Evolutionary conservation across 2,329 filamentous ascomycete species (phyloP).

Genomic region (Pseudopyricularia javanii): DNA sequence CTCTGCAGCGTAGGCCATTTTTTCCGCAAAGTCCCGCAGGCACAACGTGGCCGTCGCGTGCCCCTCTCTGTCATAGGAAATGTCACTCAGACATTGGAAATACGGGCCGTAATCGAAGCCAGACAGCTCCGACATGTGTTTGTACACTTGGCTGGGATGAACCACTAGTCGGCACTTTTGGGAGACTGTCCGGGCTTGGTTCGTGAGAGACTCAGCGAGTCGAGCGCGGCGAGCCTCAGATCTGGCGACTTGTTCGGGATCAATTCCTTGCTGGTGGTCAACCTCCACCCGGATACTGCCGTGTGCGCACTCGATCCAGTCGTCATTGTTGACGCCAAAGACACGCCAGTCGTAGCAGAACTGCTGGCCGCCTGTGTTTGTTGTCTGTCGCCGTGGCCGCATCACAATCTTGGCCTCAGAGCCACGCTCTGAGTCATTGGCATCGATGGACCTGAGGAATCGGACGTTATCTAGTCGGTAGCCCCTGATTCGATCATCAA

Average conservation of each 20-base stretch:
- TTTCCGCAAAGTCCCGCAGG: conserved; percentile 28
- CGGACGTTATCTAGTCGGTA: conserved; percentile 7
- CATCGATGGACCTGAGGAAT: conserved; percentile 10
- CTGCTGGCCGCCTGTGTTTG: background rate
- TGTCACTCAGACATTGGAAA: background rate
- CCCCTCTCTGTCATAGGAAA: conserved; percentile 4
- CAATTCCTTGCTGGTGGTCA: background rate
- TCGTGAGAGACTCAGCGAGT: background rate
- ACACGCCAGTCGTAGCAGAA: background rate
- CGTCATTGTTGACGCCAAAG: conserved; percentile 5
- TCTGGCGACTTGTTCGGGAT: background rate
- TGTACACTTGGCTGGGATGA: conserved; percentile 33
- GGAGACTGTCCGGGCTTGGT: background rate
- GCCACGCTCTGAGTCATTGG: conserved; percentile 15
- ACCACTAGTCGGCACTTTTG: conserved; percentile 28
- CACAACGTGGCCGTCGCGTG: conserved; percentile 11
- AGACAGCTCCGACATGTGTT: conserved; percentile 29
- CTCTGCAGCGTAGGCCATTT: conserved; percentile 41
- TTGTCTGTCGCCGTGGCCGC: background rate
- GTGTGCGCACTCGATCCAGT: background rate
- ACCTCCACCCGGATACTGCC: background rate
- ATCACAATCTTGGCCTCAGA: conserved; percentile 34
- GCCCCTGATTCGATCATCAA: background rate
- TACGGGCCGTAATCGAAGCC: conserved; percentile 25
- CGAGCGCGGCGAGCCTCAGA: background rate